phyloP scores from a whole-genome alignment of 176 grass and related monocot species.

The Triticum monococcum region DNA sequence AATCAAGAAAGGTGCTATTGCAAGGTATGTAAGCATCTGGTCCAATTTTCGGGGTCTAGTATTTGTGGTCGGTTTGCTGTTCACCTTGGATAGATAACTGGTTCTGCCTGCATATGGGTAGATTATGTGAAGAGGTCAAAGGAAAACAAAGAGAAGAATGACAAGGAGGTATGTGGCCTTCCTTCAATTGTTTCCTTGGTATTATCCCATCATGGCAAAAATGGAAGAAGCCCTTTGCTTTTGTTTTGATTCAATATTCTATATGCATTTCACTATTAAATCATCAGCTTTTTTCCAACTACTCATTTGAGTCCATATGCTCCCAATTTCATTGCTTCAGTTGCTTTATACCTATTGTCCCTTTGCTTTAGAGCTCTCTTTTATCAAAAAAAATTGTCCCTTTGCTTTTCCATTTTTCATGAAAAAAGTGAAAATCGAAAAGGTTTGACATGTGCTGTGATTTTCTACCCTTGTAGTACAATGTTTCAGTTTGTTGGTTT shows the following conservation, averaged over 20 bases:
- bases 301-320: neutral
- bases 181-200: neutral
- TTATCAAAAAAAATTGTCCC: neutral
- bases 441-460: neutral
- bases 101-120: neutral
- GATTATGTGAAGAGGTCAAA: constrained; percentile 83
- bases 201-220: neutral
- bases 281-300: neutral
- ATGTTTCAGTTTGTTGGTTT: neutral
- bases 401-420: neutral
- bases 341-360: neutral
- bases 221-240: neutral
- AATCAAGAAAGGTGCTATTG: constrained; percentile 72
- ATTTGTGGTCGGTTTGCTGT: neutral
- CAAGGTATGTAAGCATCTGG: constrained; percentile 46
- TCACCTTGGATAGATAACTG: neutral
- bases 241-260: neutral
- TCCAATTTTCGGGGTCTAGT: neutral
- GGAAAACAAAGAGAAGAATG: constrained; percentile 86
- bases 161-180: constrained; percentile 61
- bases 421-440: neutral
- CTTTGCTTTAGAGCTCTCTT: neutral
- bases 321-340: neutral
- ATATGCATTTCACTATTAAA: neutral
- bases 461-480: neutral